phyloP scores from a whole-genome alignment of 208 protist species.

The Trypanosoma mega region DNA sequence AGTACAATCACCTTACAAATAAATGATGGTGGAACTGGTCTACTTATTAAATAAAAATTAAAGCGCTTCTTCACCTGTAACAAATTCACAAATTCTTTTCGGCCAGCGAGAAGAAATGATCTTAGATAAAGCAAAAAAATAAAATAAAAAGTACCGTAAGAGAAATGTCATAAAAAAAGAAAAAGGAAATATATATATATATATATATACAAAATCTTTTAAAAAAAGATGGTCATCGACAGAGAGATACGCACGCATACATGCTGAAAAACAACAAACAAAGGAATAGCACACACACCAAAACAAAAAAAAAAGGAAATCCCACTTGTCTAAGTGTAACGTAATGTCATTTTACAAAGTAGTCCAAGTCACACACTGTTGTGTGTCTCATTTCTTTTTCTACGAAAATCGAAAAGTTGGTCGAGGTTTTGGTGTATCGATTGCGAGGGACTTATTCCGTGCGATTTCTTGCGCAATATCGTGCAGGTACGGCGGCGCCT shows the following conservation, averaged over 20 bases:
- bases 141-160: constrained; percentile 18
- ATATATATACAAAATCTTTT: background rate
- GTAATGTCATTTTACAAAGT: too few relatives aligned
- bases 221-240: too few relatives aligned
- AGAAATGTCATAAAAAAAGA: background rate
- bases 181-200: constrained; percentile 5
- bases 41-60: too few relatives aligned
- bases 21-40: too few relatives aligned
- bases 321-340: too few relatives aligned
- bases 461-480: constrained; percentile 23
- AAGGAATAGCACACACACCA: constrained; percentile 3
- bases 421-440: background rate
- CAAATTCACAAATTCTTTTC: too few relatives aligned
- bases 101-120: too few relatives aligned
- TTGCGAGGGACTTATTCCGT: constrained; percentile 10
- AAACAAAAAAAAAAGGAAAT: constrained; percentile 6
- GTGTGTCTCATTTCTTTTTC: too few relatives aligned
- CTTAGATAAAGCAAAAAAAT: constrained; percentile 20
- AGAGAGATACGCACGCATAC: too few relatives aligned
- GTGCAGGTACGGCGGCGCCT: constrained; percentile 21
- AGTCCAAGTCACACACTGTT: too few relatives aligned
- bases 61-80: too few relatives aligned
- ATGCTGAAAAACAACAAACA: too few relatives aligned
- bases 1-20: background rate
- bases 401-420: constrained; percentile 9